Evolutionary conservation across 805 yeast genomes (phyloP), one percentile per base, ranked within the genome.

Genomic region (Vanderwaltozyma tropicalis): DNA sequence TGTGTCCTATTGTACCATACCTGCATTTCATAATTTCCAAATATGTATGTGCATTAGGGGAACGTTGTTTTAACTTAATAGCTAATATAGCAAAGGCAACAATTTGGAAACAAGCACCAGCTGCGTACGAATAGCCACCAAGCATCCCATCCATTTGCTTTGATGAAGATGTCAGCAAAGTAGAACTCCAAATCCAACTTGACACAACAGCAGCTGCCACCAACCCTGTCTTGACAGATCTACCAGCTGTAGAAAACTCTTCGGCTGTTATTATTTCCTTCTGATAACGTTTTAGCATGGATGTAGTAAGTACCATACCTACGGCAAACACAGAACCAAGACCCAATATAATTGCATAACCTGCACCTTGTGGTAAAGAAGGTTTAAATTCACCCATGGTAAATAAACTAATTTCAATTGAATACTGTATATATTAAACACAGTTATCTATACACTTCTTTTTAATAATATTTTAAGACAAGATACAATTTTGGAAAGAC

Each of bases 151-250:
- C 68, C 31, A 64, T 64, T 17, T 84, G 84, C 57, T 81, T 87
- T 16, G 94, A 74, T 1, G 94, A 75, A 2, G 86, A 76, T 28
- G 77, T 78, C 24, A 83, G 65, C 34, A 83, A 62, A 1, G 94
- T 83, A 3, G 86, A 84, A n/a, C 83, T 83, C 87, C 87, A 80
- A 9, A 96, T 86, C 97, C 97, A 88, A 8, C 89, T 78, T 11
- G 89, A 78, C 8, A 87, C 95, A 22, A 88, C 96, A 7, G 95
- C 95, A 7, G 94, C 78, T 5, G 89, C 78, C 44, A 86, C 80
- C 47, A 88, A 67, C 34, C 92, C 92, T 0, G 89, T 78, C 49
- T 80, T 82, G 30, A 88, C 94, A 3, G 85, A 69, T 55, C 95
- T 73, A 46, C 95, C 95, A 26, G 96, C 95, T 5, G 96, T 87